Conservation (phyloP, 495 filamentous ascomycete genomes). For the Amphirosellinia nigrospora region DNA sequence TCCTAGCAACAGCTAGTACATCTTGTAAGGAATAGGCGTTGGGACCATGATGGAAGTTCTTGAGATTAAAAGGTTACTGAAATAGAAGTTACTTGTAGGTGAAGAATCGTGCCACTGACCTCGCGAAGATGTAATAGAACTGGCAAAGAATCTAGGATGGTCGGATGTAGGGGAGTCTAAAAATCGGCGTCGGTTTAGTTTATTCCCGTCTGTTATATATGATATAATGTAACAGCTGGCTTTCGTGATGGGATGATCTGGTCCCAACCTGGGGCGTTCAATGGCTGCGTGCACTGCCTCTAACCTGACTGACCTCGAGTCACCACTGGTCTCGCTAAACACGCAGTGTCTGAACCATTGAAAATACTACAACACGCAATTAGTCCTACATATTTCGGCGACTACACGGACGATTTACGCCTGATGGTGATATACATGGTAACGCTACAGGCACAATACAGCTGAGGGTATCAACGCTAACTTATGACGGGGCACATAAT, state of each 20-base stretch:
- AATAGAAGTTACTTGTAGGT: neutral
- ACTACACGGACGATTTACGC: no score
- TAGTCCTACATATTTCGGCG: no score
- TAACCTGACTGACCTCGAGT: neutral
- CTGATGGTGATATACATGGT: no score
- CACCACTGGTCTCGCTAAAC: neutral
- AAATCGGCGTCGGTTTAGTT: neutral
- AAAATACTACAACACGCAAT: neutral
- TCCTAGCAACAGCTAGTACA: conserved; percentile 37
- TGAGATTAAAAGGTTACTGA: neutral
- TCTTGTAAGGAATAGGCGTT: conserved; percentile 18
- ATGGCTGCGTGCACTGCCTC: neutral
- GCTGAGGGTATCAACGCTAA: no score
- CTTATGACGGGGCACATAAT: no score
- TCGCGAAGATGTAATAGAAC: neutral
- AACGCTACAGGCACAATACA: neutral
- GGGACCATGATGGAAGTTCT: neutral
- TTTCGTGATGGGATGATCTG: neutral
- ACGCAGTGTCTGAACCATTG: neutral
- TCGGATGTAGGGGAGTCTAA: neutral
- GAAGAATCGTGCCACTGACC: neutral
- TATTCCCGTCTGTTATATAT: neutral
- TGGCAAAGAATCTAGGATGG: neutral
- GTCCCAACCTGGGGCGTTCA: neutral
- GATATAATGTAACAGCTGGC: neutral